Conservation (phyloP, 768 basidiomycete species). For the Hygrocybe coccinea region DNA sequence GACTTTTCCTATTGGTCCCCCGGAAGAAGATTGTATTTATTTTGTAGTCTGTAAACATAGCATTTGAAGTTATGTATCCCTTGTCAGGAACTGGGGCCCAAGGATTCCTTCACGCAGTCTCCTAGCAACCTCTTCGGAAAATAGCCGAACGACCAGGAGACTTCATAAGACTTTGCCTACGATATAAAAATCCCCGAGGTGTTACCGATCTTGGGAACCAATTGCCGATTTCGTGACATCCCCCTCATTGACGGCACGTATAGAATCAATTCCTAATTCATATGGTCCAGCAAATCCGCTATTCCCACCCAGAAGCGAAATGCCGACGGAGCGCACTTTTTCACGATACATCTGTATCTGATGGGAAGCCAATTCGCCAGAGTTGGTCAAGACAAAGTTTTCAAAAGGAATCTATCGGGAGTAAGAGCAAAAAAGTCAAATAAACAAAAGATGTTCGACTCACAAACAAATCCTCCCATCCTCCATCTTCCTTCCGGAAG, state of each 20-base stretch:
- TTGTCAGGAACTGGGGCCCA: too few relatives aligned
- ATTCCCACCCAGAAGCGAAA: constrained; percentile 83
- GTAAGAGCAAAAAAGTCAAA: constrained; percentile 6
- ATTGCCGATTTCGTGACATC: constrained; percentile 44
- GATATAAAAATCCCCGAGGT: too few relatives aligned
- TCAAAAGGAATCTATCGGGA: constrained; percentile 69
- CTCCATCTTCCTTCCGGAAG: constrained; percentile 57
- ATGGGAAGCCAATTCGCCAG: constrained; percentile 61
- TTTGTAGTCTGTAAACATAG: too few relatives aligned
- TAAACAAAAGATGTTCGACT: constrained; percentile 27
- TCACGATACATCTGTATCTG: constrained; percentile 75
- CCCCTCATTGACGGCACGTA: constrained; percentile 76
- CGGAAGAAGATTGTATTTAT: too few relatives aligned
- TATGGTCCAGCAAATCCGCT: constrained; percentile 68
- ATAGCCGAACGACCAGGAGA: too few relatives aligned
- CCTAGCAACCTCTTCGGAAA: too few relatives aligned
- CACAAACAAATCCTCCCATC: constrained; percentile 82
- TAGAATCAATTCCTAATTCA: constrained; percentile 78
- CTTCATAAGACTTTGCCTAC: too few relatives aligned
- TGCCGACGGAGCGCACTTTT: constrained; percentile 74
- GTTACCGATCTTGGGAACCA: too few relatives aligned
- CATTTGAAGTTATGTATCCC: too few relatives aligned
- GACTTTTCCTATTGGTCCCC: constrained; percentile 10
- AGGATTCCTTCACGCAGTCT: too few relatives aligned
- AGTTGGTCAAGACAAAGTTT: constrained; percentile 69